These are phyloP conservation scores for Penicillium rolfsii DNA, from an alignment of 2,329 filamentous ascomycete species.

Conservation along the genomic window DNA sequence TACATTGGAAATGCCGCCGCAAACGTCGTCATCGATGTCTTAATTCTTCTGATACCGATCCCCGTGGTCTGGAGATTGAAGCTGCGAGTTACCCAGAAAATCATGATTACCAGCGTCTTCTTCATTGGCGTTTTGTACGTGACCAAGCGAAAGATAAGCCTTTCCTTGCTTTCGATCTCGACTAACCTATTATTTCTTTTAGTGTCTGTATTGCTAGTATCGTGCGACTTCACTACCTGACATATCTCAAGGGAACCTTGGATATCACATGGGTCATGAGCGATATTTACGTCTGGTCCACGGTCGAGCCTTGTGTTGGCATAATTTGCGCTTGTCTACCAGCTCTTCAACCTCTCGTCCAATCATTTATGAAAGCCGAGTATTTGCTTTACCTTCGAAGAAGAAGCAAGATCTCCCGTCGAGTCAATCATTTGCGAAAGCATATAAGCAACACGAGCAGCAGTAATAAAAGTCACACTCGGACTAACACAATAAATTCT, in stretches of 20 bases:
- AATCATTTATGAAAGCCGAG: constrained; percentile 12
- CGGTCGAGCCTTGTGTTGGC: constrained; percentile 24
- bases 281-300: constrained; percentile 24
- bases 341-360: constrained; percentile 25
- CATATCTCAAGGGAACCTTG: constrained; percentile 2
- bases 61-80: constrained; percentile 18
- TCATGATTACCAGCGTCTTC: constrained; percentile 17
- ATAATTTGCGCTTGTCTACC: constrained; percentile 28
- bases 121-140: constrained; percentile 20
- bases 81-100: constrained; percentile 18
- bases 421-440: not conserved
- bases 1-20: constrained; percentile 20
- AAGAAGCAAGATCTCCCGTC: not conserved
- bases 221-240: constrained; percentile 21
- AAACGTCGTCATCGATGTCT: constrained; percentile 17
- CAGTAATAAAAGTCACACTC: not conserved
- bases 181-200: not conserved
- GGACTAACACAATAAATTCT: not conserved
- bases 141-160: not conserved
- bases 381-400: constrained; percentile 3
- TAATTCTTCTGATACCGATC: constrained; percentile 22
- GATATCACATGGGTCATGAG: constrained; percentile 24
- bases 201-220: constrained; percentile 26
- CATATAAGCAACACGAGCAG: constrained; percentile 1
- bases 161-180: not conserved